These are phyloP conservation scores for Stachybotrys chartarum DNA, from an alignment of 2,329 filamentous ascomycete genomes.

Conservation along the genomic window DNA sequence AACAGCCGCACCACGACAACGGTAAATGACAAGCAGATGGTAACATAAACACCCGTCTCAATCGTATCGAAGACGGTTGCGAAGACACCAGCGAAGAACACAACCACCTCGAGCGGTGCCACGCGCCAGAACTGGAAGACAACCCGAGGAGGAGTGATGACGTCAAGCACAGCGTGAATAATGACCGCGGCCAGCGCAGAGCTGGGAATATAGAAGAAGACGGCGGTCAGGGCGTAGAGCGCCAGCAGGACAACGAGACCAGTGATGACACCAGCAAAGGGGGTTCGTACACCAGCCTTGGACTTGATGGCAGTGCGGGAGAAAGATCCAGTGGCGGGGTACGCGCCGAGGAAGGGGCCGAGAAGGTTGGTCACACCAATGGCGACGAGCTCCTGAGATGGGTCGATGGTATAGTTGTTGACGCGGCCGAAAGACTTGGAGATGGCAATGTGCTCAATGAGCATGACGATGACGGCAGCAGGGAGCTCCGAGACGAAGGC, in stretches of 20 bases:
- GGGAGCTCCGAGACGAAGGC: conserved; percentile 61
- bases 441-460: conserved; percentile 78
- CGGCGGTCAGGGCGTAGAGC: conserved; percentile 71
- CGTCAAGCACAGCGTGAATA: conserved; percentile 81
- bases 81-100: conserved; percentile 80
- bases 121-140: conserved; percentile 87
- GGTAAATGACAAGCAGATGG: conserved; percentile 61
- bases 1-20: conserved; percentile 71
- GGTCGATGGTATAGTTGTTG: conserved; percentile 76
- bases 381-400: conserved; percentile 72
- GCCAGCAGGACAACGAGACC: conserved; percentile 75
- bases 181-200: conserved; percentile 74
- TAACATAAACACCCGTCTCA: conserved; percentile 81
- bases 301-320: conserved; percentile 88
- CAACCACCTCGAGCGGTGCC: conserved; percentile 71
- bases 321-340: conserved; percentile 85
- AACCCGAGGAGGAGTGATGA: conserved; percentile 75
- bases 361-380: conserved; percentile 71
- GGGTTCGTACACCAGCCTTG: conserved; percentile 85
- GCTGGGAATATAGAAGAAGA: conserved; percentile 86
- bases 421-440: conserved; percentile 75
- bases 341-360: conserved; percentile 72
- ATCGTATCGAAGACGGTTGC: conserved; percentile 77
- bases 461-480: conserved; percentile 66
- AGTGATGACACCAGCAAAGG: conserved; percentile 79